phyloP scores from a whole-genome alignment of 75 land plant genomes.

The Selaginella moellendorffii region DNA sequence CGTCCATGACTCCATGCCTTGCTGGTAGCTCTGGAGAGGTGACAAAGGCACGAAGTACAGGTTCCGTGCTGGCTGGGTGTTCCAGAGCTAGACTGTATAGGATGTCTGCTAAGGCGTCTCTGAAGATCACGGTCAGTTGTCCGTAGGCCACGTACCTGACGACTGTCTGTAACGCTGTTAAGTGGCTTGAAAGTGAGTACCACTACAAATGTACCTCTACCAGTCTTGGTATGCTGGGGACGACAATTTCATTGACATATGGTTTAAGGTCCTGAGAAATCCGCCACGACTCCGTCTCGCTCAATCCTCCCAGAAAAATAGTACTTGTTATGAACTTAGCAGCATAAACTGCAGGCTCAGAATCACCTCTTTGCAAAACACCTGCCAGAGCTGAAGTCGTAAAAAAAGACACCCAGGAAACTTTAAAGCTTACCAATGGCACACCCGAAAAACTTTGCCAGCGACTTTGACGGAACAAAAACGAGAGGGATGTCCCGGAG shows the following conservation, averaged over 20 bases:
- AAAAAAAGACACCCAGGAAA: background rate
- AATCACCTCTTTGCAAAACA: slow-evolving; percentile 8
- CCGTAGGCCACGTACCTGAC: background rate
- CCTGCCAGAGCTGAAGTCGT: slow-evolving; percentile 6
- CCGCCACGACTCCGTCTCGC: slow-evolving; percentile 5
- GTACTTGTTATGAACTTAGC: slow-evolving; percentile 14
- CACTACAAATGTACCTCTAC: background rate
- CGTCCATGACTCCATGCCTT: slow-evolving; percentile 11
- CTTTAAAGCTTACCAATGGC: slow-evolving; percentile 12
- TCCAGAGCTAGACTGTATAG: slow-evolving; percentile 15
- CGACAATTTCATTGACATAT: background rate
- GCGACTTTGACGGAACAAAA: slow-evolving; percentile 8
- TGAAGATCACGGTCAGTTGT: slow-evolving; percentile 8
- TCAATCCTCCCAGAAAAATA: background rate
- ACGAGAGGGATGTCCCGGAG: slow-evolving; percentile 11
- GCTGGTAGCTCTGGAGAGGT: slow-evolving; percentile 14
- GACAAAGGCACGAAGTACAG: slow-evolving; percentile 3
- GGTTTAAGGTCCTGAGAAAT: slow-evolving; percentile 7
- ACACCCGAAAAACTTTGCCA: slow-evolving; percentile 8
- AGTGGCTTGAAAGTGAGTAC: background rate
- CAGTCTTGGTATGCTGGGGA: background rate
- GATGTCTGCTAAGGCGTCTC: slow-evolving; percentile 18
- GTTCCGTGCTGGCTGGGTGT: slow-evolving; percentile 4
- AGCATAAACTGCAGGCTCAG: slow-evolving; percentile 11
- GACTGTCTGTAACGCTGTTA: slow-evolving; percentile 10